Evolutionary conservation across 2,329 filamentous ascomycete species (phyloP).

Genomic region (Fusarium sp.): DNA sequence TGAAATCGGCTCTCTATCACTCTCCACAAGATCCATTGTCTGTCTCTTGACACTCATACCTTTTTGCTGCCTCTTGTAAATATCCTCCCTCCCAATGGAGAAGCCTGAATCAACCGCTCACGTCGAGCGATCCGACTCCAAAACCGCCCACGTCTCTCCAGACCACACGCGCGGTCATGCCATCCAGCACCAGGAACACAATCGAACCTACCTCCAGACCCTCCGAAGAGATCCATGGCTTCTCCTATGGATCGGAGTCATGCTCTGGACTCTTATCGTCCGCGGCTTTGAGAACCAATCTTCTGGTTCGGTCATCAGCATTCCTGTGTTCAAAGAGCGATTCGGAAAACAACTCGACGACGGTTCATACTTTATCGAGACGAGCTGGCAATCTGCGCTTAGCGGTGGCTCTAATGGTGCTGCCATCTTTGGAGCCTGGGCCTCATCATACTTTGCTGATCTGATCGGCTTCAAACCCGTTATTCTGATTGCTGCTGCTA

Average conservation of each 20-base stretch:
- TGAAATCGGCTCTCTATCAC: fast-evolving
- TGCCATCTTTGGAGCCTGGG: slow-evolving; percentile 40
- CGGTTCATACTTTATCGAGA: slow-evolving; percentile 36
- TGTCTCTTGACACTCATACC: neutral
- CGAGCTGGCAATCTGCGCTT: slow-evolving; percentile 45
- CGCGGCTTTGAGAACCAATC: slow-evolving; percentile 44
- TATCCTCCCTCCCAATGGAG: neutral
- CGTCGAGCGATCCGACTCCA: slow-evolving; percentile 7
- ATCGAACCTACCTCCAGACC: slow-evolving; percentile 38
- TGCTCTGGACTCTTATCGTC: slow-evolving; percentile 46
- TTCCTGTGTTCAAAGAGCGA: slow-evolving; percentile 31
- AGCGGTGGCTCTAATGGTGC: slow-evolving; percentile 39
- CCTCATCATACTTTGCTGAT: slow-evolving; percentile 41
- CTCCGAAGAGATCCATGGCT: slow-evolving; percentile 43
- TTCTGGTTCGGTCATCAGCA: slow-evolving; percentile 35
- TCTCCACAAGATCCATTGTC: neutral
- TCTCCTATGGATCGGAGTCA: slow-evolving; percentile 44
- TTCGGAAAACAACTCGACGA: slow-evolving; percentile 25
- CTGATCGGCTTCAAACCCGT: slow-evolving; percentile 38
- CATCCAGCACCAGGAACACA: slow-evolving; percentile 45
- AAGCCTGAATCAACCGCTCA: slow-evolving; percentile 16
- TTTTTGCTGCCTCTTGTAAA: no score
- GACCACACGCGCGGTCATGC: slow-evolving; percentile 37
- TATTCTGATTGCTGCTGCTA: slow-evolving; percentile 22
- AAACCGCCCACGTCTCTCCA: neutral